Percentiles rank a stretch among this genome's conserved stretches.
Conservation (phyloP, 116 monocot genomes). For the Iris pallida region DNA sequence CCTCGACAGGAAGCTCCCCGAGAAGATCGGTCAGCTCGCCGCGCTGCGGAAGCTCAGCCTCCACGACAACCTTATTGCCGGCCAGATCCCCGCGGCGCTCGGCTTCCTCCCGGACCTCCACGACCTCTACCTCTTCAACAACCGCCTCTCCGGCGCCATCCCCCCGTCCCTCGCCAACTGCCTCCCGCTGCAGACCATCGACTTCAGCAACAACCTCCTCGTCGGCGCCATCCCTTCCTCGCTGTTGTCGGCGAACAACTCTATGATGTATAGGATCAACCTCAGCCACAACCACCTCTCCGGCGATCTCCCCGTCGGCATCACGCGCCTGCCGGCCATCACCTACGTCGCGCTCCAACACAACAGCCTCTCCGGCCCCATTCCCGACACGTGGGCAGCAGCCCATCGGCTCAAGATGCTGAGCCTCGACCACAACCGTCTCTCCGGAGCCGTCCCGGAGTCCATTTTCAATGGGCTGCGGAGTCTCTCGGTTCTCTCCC, state of each 20-base stretch:
- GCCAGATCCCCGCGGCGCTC: conserved; percentile 49
- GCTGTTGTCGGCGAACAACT: conserved; percentile 48
- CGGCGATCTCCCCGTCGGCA: conserved; percentile 29
- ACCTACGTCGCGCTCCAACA: conserved; percentile 18
- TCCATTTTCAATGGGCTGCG: too few relatives aligned
- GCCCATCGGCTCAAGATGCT: conserved; percentile 12
- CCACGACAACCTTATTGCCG: conserved; percentile 71
- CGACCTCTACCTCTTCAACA: conserved; percentile 87
- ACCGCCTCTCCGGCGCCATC: conserved; percentile 62
- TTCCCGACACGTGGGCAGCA: conserved; percentile 27
- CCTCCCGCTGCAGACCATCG: conserved; percentile 52
- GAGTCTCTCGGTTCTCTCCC: too few relatives aligned
- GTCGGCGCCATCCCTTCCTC: conserved; percentile 40
- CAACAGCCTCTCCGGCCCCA: conserved; percentile 24
- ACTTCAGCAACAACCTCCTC: conserved; percentile 70
- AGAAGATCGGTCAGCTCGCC: conserved; percentile 63
- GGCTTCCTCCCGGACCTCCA: conserved; percentile 63
- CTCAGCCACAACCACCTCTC: conserved; percentile 65
- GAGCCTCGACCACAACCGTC: conserved; percentile 22
- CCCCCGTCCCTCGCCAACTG: conserved; percentile 60
- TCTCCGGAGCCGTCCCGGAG: conserved; percentile 26
- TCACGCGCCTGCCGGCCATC: conserved; percentile 18
- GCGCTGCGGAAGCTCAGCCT: conserved; percentile 72
- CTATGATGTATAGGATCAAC: conserved; percentile 57
- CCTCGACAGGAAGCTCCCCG: conserved; percentile 56